Evolutionary conservation across 371 early-diverging fungal species (phyloP).

Genomic region (Circinella umbellata): DNA sequence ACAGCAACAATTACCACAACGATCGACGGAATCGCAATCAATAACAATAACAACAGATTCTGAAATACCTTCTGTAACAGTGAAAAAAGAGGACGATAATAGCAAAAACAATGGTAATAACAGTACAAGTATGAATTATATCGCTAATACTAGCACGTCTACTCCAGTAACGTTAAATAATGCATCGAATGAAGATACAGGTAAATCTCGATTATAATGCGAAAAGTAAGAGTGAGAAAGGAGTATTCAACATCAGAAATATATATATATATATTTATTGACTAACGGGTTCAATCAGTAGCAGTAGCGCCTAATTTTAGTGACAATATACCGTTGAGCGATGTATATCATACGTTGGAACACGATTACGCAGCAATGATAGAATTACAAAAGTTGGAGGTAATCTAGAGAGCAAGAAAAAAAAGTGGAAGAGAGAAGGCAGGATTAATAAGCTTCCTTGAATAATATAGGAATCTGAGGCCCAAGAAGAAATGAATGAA

Average conservation of each 20-base stretch:
- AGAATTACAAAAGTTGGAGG: constrained; percentile 66
- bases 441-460: neutral
- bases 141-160: too few relatives aligned
- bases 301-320: neutral
- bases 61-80: neutral
- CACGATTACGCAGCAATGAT: constrained; percentile 72
- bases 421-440: neutral
- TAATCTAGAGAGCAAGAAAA: constrained; percentile 10
- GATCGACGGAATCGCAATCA: neutral
- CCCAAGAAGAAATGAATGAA: constrained; percentile 57
- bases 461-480: constrained; percentile 46
- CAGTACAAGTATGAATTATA: neutral
- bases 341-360: constrained; percentile 82
- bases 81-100: neutral
- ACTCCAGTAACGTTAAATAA: too few relatives aligned
- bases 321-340: constrained; percentile 59
- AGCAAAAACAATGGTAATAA: neutral
- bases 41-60: neutral
- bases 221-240: neutral
- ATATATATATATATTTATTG: too few relatives aligned
- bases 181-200: constrained; percentile 5
- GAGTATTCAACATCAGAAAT: too few relatives aligned
- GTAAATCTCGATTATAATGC: neutral
- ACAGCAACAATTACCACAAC: neutral
- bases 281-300: neutral